phyloP scores from a whole-genome alignment of 2,329 filamentous ascomycete genomes.

The Talaromyces verruculosus region DNA sequence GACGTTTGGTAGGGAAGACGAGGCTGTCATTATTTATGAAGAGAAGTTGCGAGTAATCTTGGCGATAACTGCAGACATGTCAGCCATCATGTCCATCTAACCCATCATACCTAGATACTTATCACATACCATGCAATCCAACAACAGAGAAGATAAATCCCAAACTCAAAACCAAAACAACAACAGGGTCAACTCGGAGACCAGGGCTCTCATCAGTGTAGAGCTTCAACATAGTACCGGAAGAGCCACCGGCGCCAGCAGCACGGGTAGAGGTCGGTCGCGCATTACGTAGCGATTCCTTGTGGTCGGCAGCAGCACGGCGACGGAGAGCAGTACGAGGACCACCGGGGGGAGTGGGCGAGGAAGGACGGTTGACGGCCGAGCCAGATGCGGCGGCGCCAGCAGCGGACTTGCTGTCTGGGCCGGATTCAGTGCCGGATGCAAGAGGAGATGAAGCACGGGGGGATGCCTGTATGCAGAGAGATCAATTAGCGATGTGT shows the following conservation, averaged over 20 bases:
- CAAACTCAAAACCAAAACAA: conserved; percentile 91
- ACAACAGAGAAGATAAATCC: conserved; percentile 99
- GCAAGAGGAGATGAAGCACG: conserved; percentile 47
- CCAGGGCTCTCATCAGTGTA: conserved; percentile 99
- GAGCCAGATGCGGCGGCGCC: conserved; percentile 63
- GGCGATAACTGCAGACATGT: conserved; percentile 70
- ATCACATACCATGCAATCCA: conserved; percentile 92
- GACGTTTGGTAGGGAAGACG: neutral
- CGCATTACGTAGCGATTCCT: conserved; percentile 93
- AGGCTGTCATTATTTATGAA: conserved; percentile 41
- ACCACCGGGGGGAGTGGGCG: conserved; percentile 85
- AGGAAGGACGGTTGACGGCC: conserved; percentile 73
- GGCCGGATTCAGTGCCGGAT: conserved; percentile 47
- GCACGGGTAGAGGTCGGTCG: conserved; percentile 88
- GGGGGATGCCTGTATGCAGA: conserved; percentile 36
- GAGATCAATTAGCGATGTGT: neutral
- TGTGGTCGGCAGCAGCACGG: conserved; percentile 93
- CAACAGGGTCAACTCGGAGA: conserved; percentile 95
- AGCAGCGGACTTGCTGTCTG: conserved; percentile 43
- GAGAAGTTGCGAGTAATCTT: conserved; percentile 90
- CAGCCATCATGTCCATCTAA: conserved; percentile 22
- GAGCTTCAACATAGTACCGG: conserved; percentile 96
- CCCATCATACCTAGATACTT: too few relatives aligned
- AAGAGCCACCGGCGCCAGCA: conserved; percentile 91
- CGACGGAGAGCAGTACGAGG: conserved; percentile 93